Evolutionary conservation across 129 eudicot species (phyloP).

Genomic region (Gnaphalium uliginosum): DNA sequence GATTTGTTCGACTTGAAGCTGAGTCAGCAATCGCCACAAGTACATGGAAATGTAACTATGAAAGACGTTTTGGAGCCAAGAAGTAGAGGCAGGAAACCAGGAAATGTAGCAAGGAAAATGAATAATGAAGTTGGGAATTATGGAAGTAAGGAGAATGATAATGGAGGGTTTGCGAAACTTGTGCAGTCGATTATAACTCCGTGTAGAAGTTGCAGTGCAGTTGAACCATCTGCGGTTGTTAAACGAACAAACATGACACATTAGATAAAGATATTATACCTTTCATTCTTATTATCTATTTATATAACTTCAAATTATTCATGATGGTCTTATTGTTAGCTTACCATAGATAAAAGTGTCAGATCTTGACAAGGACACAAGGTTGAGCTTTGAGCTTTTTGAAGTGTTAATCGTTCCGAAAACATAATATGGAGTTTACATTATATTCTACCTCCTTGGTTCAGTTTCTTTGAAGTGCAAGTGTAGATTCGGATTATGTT

Average conservation of each 20-base stretch:
- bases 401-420: too few relatives aligned
- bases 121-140: conserved; percentile 3
- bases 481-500: too few relatives aligned
- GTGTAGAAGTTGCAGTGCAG: conserved; percentile 39
- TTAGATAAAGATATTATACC: neutral
- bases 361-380: too few relatives aligned
- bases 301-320: neutral
- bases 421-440: too few relatives aligned
- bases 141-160: neutral
- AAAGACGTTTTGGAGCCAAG: conserved; percentile 34
- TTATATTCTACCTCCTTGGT: too few relatives aligned
- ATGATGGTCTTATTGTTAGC: conserved; percentile 8
- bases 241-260: conserved; percentile 1
- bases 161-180: conserved; percentile 31
- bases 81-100: neutral
- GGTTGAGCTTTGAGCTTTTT: too few relatives aligned
- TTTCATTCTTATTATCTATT: neutral
- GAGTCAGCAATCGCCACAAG: conserved; percentile 19
- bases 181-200: conserved; percentile 37
- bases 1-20: conserved; percentile 34
- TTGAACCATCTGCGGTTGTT: conserved; percentile 33
- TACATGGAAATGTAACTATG: conserved; percentile 28
- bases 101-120: conserved; percentile 16
- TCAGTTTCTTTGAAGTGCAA: too few relatives aligned
- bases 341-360: too few relatives aligned